phyloP scores from a whole-genome alignment of 352 stramenopile genomes.

The Globisporangium echinulatum region DNA sequence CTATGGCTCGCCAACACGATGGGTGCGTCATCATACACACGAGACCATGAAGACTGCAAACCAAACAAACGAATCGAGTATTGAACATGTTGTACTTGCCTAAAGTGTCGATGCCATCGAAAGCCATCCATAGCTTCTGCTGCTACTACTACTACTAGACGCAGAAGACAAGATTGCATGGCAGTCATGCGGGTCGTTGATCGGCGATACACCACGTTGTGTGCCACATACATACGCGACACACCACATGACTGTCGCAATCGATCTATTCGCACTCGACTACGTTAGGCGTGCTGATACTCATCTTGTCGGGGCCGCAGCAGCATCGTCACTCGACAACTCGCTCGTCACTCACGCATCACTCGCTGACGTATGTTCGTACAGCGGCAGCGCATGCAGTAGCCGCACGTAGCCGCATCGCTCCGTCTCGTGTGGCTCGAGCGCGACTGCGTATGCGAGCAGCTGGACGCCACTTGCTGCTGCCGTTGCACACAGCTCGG shows the following conservation, averaged over 20 bases:
- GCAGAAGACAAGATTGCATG: too few relatives aligned
- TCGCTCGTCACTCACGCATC: neutral
- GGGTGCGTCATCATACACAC: neutral
- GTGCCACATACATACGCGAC: too few relatives aligned
- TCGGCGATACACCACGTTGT: too few relatives aligned
- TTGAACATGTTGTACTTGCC: too few relatives aligned
- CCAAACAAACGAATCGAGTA: too few relatives aligned
- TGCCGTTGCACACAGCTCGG: conserved; percentile 45
- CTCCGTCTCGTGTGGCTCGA: conserved; percentile 39
- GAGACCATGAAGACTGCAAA: neutral
- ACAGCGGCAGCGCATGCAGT: conserved; percentile 30
- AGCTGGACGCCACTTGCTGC: conserved; percentile 47
- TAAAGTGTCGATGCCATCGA: too few relatives aligned
- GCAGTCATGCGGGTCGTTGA: too few relatives aligned
- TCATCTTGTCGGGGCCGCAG: too few relatives aligned
- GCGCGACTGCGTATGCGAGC: conserved; percentile 44
- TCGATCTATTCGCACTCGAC: too few relatives aligned
- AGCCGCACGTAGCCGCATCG: conserved; percentile 31
- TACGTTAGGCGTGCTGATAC: too few relatives aligned
- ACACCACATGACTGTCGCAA: too few relatives aligned
- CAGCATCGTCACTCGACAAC: too few relatives aligned
- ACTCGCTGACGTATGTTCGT: conserved; percentile 1
- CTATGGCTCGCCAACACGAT: neutral
- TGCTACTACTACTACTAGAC: neutral
- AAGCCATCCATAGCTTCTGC: neutral